Percentiles rank a stretch among this genome's conserved stretches.
These are phyloP conservation scores for Lobosporangium transversale DNA, from an alignment of 192 early-diverging fungal species.

Conservation along the genomic window DNA sequence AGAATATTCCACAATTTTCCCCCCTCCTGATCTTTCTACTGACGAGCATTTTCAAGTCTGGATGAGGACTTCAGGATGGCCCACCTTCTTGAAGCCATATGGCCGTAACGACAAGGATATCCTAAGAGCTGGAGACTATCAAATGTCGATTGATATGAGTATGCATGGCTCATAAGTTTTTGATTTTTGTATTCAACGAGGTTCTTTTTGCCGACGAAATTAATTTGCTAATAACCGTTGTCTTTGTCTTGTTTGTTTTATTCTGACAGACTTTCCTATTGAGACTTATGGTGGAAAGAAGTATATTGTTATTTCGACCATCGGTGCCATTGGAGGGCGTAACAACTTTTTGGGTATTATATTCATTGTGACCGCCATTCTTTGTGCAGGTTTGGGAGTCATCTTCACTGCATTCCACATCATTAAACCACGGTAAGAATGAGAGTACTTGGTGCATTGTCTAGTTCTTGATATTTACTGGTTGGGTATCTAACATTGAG, in stretches of 20 bases:
- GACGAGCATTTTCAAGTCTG: conserved; percentile 93
- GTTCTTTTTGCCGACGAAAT: not conserved
- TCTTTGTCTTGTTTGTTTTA: conserved; percentile 1
- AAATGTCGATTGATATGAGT: conserved; percentile 77
- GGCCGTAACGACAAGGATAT: conserved; percentile 72
- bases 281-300: conserved; percentile 92
- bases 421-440: conserved; percentile 82
- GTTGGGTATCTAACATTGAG: no score
- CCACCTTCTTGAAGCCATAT: conserved; percentile 94
- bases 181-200: no score
- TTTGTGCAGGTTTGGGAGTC: conserved; percentile 91
- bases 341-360: conserved; percentile 95
- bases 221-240: not conserved
- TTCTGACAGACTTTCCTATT: conserved; percentile 80
- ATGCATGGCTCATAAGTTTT: conserved; percentile 25
- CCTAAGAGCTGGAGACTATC: conserved; percentile 75
- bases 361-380: conserved; percentile 88
- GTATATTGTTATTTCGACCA: conserved; percentile 90
- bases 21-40: conserved; percentile 72
- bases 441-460: no score
- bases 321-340: conserved; percentile 91
- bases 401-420: conserved; percentile 91
- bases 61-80: conserved; percentile 95
- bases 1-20: conserved; percentile 58
- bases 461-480: no score